Conservation (phyloP, 2,329 filamentous ascomycete genomes). For the Sporothrix phasma region DNA sequence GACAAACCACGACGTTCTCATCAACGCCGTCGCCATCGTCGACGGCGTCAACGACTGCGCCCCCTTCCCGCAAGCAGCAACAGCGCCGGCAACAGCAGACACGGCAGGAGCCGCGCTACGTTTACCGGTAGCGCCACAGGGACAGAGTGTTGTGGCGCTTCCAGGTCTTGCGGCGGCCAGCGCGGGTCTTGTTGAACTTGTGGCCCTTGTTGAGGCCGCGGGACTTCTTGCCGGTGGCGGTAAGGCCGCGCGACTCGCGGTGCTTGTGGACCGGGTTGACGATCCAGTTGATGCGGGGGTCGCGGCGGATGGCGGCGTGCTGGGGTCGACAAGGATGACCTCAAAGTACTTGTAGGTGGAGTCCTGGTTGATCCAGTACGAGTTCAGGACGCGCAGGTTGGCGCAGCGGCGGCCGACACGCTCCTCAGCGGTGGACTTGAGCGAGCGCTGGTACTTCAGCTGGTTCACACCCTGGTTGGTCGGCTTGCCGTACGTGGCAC, state of each 20-base stretch:
- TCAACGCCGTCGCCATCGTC: slow-evolving; percentile 14
- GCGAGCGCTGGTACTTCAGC: slow-evolving; percentile 99
- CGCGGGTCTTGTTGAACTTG: slow-evolving; percentile 96
- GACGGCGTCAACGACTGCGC: slow-evolving; percentile 7
- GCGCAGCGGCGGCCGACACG: slow-evolving; percentile 98
- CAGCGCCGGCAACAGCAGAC: not conserved
- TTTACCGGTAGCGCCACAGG: slow-evolving; percentile 94
- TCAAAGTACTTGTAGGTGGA: slow-evolving; percentile 99
- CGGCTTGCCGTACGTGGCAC: slow-evolving; percentile 99
- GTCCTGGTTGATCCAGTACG: slow-evolving; percentile 99
- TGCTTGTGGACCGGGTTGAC: slow-evolving; percentile 99
- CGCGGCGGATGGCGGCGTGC: slow-evolving; percentile 99
- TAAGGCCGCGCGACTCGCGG: slow-evolving; percentile 95
- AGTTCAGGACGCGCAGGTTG: slow-evolving; percentile 99
- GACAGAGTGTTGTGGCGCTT: slow-evolving; percentile 99
- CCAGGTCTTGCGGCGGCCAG: slow-evolving; percentile 99
- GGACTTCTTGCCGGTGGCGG: slow-evolving; percentile 98
- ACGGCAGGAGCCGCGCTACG: slow-evolving; percentile 1
- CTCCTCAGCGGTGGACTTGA: slow-evolving; percentile 96
- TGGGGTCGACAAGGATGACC: slow-evolving; percentile 98
- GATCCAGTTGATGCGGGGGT: slow-evolving; percentile 99
- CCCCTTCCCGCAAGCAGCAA: not conserved
- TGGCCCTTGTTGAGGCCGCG: slow-evolving; percentile 99
- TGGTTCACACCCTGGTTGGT: slow-evolving; percentile 99
- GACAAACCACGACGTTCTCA: slow-evolving; percentile 14